phyloP scores from a whole-genome alignment of 2,329 filamentous ascomycete genomes.

The Pseudogymnoascus sp. region DNA sequence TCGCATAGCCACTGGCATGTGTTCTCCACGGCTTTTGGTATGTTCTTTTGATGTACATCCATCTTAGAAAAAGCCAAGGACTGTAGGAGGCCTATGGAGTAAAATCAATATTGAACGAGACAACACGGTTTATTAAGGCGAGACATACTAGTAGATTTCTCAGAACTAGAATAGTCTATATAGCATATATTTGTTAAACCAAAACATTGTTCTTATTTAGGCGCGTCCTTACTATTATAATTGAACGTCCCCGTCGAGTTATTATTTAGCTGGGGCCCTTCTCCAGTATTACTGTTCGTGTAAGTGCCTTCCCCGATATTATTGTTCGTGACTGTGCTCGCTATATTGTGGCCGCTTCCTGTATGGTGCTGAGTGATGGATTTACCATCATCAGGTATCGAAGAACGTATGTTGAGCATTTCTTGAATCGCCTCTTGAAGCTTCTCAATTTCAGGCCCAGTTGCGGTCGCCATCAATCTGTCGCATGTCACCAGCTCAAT shows the following conservation, averaged over 20 bases:
- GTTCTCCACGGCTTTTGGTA: background rate
- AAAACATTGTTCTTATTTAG: background rate
- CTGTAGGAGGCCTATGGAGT: background rate
- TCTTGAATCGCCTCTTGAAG: background rate
- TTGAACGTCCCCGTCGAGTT: too few relatives aligned
- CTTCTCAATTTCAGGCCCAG: background rate
- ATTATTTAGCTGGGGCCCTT: background rate
- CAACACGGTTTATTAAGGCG: background rate
- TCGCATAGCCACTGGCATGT: slow-evolving; percentile 15
- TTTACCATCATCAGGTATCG: background rate
- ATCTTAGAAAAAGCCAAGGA: background rate
- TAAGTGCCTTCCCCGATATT: background rate
- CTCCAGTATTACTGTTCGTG: background rate
- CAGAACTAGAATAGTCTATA: background rate
- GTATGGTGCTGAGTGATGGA: background rate
- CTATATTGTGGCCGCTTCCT: background rate
- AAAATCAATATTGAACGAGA: background rate
- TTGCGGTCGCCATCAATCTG: background rate
- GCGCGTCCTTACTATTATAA: background rate
- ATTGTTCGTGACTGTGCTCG: background rate
- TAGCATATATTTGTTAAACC: background rate
- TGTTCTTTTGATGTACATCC: background rate
- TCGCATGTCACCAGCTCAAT: slow-evolving; percentile 19
- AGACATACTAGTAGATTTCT: background rate
- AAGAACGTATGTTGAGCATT: background rate